Conservation (phyloP, 352 stramenopile genomes). For the Globisporangium okanoganense region DNA sequence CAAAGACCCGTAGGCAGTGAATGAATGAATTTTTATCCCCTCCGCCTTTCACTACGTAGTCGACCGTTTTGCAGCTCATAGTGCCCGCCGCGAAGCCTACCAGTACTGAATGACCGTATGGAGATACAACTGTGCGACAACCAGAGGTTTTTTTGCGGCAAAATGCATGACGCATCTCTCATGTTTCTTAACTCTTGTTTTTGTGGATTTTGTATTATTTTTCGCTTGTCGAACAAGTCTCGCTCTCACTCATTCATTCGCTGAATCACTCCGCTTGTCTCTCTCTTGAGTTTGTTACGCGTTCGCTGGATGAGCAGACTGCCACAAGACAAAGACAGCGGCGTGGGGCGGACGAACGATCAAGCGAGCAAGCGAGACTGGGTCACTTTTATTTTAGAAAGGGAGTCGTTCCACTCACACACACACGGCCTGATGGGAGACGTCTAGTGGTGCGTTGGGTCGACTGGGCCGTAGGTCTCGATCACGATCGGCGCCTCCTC, state of each 20-base stretch:
- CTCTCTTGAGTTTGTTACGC: not conserved
- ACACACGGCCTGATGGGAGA: not conserved
- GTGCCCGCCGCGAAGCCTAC: too few species aligned
- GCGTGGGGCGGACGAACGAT: not conserved
- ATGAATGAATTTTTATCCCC: not conserved
- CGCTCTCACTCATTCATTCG: not conserved
- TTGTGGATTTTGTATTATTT: slow-evolving; percentile 1
- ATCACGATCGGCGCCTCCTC: slow-evolving; percentile 86
- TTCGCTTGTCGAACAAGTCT: not conserved
- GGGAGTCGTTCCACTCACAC: slow-evolving; percentile 5
- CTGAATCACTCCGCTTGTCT: not conserved
- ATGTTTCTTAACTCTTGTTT: slow-evolving; percentile 7
- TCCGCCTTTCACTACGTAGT: not conserved
- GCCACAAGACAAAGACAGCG: not conserved
- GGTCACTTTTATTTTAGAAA: slow-evolving; percentile 9
- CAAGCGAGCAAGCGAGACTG: not conserved
- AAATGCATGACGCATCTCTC: slow-evolving; percentile 8
- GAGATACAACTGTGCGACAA: too few species aligned
- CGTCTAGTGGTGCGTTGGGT: slow-evolving; percentile 76
- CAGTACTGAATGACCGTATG: too few species aligned
- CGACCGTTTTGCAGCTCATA: not conserved
- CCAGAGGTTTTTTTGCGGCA: not conserved
- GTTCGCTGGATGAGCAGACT: not conserved
- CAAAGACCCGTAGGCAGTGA: not conserved
- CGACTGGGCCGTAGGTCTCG: slow-evolving; percentile 82